These are phyloP conservation scores for Calocybe cyanea DNA, from an alignment of 768 basidiomycete genomes.

Conservation along the genomic window DNA sequence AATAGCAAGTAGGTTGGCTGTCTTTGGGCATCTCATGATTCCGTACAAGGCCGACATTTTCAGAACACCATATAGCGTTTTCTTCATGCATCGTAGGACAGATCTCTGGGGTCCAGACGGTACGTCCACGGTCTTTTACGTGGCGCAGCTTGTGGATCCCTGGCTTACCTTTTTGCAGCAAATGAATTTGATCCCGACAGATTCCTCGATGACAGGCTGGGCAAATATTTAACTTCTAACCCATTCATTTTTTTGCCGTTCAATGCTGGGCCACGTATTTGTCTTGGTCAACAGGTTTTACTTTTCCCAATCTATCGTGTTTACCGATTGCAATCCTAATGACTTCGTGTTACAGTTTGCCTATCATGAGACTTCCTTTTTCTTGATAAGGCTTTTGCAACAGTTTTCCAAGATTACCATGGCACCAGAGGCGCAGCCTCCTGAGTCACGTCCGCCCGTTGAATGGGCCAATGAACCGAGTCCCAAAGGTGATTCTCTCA, in stretches of 20 bases:
- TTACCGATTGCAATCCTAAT: background rate
- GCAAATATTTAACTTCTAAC: conserved; percentile 44
- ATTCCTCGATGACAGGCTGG: background rate
- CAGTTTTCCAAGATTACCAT: conserved; percentile 33
- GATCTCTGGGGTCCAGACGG: background rate
- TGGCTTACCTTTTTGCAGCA: background rate
- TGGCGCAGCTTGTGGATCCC: background rate
- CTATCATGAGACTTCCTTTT: conserved; percentile 50
- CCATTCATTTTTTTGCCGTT: conserved; percentile 71
- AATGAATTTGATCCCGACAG: background rate
- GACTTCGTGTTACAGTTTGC: conserved; percentile 40
- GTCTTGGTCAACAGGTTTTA: conserved; percentile 45
- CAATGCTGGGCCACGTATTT: conserved; percentile 65
- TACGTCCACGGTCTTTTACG: background rate
- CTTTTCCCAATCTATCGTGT: background rate
- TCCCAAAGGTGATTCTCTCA: conserved; percentile 25
- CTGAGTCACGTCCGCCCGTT: conserved; percentile 34
- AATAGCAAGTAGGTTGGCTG: conserved; percentile 32
- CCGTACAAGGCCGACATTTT: background rate
- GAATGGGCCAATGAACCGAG: conserved; percentile 34
- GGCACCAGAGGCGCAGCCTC: conserved; percentile 38
- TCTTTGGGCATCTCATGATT: background rate
- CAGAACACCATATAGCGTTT: background rate
- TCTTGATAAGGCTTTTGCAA: conserved; percentile 46
- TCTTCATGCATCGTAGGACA: background rate